Base-by-base conservation (phyloP, 768 basidiomycete species). In the Boletus reticulatus region DNA sequence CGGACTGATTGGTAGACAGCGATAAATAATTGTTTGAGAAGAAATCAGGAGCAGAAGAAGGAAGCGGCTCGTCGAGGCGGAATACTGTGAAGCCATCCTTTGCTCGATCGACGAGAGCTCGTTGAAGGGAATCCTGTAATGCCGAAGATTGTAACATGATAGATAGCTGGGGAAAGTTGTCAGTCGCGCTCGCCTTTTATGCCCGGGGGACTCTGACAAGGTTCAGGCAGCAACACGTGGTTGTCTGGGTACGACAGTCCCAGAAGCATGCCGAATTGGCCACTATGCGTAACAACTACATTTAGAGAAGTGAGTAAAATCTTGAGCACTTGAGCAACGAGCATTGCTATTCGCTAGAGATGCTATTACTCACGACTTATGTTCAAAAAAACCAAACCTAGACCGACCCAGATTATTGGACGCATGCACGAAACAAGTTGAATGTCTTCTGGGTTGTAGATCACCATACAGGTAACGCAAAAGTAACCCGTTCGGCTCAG, bases 11-110 rank as follows among this genome's bases (percentile, higher is more conserved):
- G 3, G 66, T 62, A 6, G 78, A 70, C 3, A 83, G 62, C 1
- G 80, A 79, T 12, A 83, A 72, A 57, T 81, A 83, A 59, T 83
- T 79, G 50, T 80, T 82, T 8, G 80, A 78, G 39, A 75, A 76
- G 51, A 79, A 67, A 52, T 78, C 77, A 2, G 65, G 61, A 48
- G 61, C 56, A 56, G 53, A 37, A 14, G 64, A 53, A 5, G 64
- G 61, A 42, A 61, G 64, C 7, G 59, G 65, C 6, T 55, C 31
- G 13, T 64, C 46, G 32, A 65, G 60, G 24, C 12, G 8, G 38
- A 65, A 55, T 43, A 49, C 8, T 6, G 56, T 54, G 47, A 59
- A 52, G 5, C 62, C 62, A 12, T 37, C 22, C 44, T 16, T 55
- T 13, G 31, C 34, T 32, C 62, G 52, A 31, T 44, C 19, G 17